phyloP scores from a whole-genome alignment of 75 land plant genomes.

The Cupressus sempervirens region DNA sequence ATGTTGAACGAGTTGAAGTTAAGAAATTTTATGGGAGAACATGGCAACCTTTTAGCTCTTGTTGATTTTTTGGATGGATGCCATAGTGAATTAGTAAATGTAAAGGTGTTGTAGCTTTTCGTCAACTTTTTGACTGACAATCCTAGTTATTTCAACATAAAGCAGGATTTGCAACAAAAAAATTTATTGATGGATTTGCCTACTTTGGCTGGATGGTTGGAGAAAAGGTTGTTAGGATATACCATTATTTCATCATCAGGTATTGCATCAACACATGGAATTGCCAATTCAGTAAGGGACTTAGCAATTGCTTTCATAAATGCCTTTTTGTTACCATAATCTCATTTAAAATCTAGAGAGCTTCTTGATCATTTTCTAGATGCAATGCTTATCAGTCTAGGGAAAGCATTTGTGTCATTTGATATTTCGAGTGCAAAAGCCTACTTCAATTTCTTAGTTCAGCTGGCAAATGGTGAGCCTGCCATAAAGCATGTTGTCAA shows the following conservation, averaged over 20 bases:
- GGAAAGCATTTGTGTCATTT: slow-evolving; percentile 57
- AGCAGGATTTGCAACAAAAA: slow-evolving; percentile 49
- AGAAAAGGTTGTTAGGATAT: slow-evolving; percentile 65
- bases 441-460: slow-evolving; percentile 69
- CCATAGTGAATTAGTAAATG: slow-evolving; percentile 56
- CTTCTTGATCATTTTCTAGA: slow-evolving; percentile 52
- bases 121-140: slow-evolving; percentile 51
- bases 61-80: slow-evolving; percentile 68
- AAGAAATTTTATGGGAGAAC: slow-evolving; percentile 21
- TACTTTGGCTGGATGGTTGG: slow-evolving; percentile 70
- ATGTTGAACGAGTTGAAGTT: slow-evolving; percentile 14
- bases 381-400: slow-evolving; percentile 56
- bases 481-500: slow-evolving; percentile 47
- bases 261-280: slow-evolving; percentile 15
- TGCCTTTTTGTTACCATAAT: slow-evolving; percentile 35
- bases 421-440: slow-evolving; percentile 58
- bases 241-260: slow-evolving; percentile 22
- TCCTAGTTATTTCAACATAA: slow-evolving; percentile 22
- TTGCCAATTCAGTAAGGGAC: slow-evolving; percentile 57
- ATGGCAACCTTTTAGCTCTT: slow-evolving; percentile 51
- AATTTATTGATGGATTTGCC: slow-evolving; percentile 58
- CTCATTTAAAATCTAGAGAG: slow-evolving; percentile 32
- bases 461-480: slow-evolving; percentile 59
- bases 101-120: slow-evolving; percentile 67
- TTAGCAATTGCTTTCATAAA: slow-evolving; percentile 57